phyloP scores from a whole-genome alignment of 2,329 filamentous ascomycete genomes.

The Myriangium duriaei region DNA sequence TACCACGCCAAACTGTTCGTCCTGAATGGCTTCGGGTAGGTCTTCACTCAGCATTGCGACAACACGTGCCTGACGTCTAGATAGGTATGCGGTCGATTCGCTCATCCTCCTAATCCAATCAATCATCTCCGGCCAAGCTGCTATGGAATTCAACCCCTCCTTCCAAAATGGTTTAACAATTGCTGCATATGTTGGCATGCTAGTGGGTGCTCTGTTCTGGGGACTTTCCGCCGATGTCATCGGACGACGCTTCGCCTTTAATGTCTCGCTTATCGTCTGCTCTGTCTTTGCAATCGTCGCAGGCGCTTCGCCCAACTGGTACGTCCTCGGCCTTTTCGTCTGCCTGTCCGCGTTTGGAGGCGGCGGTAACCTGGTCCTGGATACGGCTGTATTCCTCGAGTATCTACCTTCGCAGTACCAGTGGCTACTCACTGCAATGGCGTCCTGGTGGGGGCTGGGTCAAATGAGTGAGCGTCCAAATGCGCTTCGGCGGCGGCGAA shows the following conservation, averaged over 20 bases:
- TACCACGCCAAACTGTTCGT: slow-evolving; percentile 49
- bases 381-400: slow-evolving; percentile 48
- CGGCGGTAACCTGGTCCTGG: slow-evolving; percentile 51
- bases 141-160: slow-evolving; percentile 44
- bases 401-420: slow-evolving; percentile 46
- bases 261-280: slow-evolving; percentile 51
- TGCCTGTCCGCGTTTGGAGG: slow-evolving; percentile 51
- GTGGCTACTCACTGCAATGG: slow-evolving; percentile 53
- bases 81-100: slow-evolving; percentile 45
- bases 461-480: slow-evolving; percentile 27
- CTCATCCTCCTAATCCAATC: slow-evolving; percentile 48
- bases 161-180: slow-evolving; percentile 46
- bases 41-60: slow-evolving; percentile 7
- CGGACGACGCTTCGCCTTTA: slow-evolving; percentile 56
- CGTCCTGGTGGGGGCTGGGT: slow-evolving; percentile 43
- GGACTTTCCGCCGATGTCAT: slow-evolving; percentile 55
- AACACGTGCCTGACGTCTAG: slow-evolving; percentile 45
- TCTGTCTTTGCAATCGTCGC: slow-evolving; percentile 51
- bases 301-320: slow-evolving; percentile 55
- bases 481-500: slow-evolving; percentile 27
- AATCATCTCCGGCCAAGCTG: slow-evolving; percentile 47
- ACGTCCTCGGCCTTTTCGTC: slow-evolving; percentile 50
- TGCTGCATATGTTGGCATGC: slow-evolving; percentile 45
- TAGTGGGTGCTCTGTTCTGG: slow-evolving; percentile 53
- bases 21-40: slow-evolving; percentile 47